These are phyloP conservation scores for Sporobolus alterniflorus DNA, from an alignment of 202 grass and related monocot species.

Conservation along the genomic window DNA sequence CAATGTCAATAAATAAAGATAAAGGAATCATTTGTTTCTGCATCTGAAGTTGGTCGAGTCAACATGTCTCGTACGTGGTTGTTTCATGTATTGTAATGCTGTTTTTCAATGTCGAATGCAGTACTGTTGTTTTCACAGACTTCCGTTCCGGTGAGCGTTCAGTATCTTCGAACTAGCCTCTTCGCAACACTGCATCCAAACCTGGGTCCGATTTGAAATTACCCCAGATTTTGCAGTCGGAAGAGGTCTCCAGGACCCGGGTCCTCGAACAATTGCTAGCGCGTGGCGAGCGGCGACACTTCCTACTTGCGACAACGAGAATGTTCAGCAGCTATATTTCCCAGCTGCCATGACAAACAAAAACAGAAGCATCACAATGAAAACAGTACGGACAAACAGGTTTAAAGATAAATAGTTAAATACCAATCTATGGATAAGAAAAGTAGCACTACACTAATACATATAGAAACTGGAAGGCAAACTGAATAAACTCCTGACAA, in stretches of 20 bases:
- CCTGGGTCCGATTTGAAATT: too few species aligned
- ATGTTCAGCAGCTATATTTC: too few species aligned
- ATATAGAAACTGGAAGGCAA: conserved; percentile 21
- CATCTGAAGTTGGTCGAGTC: too few species aligned
- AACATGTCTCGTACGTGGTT: background rate
- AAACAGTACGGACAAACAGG: background rate
- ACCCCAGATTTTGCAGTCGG: too few species aligned
- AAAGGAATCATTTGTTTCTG: too few species aligned
- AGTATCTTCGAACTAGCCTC: too few species aligned
- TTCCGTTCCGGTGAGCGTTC: background rate
- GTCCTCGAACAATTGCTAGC: too few species aligned
- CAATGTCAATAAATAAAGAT: too few species aligned
- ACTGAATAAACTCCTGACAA: conserved; percentile 14
- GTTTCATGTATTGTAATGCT: background rate
- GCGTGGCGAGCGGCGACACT: too few species aligned
- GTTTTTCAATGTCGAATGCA: background rate
- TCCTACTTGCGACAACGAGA: too few species aligned
- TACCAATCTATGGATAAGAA: conserved; percentile 26
- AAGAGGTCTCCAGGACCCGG: too few species aligned
- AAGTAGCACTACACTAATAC: background rate
- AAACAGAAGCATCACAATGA: background rate
- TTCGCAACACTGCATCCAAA: background rate
- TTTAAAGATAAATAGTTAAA: background rate
- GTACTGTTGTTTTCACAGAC: background rate
- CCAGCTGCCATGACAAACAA: background rate